A percentile compares a stretch with the other conserved stretches of the same genome.
Evolutionary conservation across 306 rosid genomes (phyloP).

Genomic region (Dalbergia oliveri): DNA sequence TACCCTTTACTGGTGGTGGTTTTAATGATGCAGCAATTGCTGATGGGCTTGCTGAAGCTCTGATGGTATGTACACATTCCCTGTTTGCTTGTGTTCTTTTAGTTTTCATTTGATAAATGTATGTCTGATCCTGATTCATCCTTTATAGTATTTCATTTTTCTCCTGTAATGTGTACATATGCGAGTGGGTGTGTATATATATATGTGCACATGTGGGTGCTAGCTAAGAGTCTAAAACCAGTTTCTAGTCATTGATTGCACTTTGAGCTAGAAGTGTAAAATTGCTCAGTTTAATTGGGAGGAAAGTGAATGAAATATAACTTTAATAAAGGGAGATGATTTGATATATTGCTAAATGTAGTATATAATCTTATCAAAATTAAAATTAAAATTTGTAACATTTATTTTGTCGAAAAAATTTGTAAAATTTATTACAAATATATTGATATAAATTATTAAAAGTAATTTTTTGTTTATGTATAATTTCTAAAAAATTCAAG

Average conservation of each 20-base stretch:
- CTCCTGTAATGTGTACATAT: neutral
- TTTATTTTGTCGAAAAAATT: no score
- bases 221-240: neutral
- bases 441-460: neutral
- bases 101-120: constrained; percentile 26
- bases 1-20: constrained; percentile 93
- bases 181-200: neutral
- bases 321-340: neutral
- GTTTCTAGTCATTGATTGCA: neutral
- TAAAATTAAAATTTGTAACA: no score
- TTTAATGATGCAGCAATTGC: constrained; percentile 92
- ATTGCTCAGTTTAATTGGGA: neutral
- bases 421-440: no score
- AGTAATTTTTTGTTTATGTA: no score
- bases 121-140: constrained; percentile 28
- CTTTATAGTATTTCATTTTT: constrained; percentile 2
- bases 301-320: neutral
- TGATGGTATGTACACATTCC: constrained; percentile 66
- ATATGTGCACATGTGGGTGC: neutral
- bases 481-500: neutral
- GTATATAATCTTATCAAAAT: neutral
- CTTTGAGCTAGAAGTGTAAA: neutral
- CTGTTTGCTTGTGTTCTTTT: constrained; percentile 38
- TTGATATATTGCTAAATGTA: neutral
- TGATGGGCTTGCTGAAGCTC: constrained; percentile 98